Conservation (phyloP, 2,329 filamentous ascomycete genomes). For the Incumbomyces delicatus region DNA sequence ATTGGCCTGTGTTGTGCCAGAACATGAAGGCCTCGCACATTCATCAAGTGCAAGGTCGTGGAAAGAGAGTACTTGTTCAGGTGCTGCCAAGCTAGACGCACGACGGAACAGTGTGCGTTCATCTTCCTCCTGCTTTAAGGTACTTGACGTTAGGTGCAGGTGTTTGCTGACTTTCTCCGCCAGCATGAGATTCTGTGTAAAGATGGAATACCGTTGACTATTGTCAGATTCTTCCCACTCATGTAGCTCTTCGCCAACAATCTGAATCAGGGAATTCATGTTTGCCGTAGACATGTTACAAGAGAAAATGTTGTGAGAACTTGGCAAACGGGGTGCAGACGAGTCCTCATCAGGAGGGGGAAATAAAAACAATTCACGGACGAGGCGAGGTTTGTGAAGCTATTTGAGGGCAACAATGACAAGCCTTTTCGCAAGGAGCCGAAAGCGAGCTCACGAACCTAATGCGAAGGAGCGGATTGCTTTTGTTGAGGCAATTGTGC, state of each 20-base stretch:
- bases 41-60: not conserved
- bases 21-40: not conserved
- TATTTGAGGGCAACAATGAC: not conserved
- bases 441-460: not conserved
- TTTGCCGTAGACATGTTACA: not conserved
- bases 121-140: not conserved
- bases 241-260: conserved; percentile 3
- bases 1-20: not conserved
- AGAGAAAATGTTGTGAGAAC: not conserved
- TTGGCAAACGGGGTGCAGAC: no score
- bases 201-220: conserved; percentile 49
- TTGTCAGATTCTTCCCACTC: conserved; percentile 1
- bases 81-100: no score
- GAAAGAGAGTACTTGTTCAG: not conserved
- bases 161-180: conserved; percentile 11
- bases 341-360: not conserved
- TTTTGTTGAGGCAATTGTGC: not conserved
- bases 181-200: conserved; percentile 40
- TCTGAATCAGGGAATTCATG: conserved; percentile 1
- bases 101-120: no score
- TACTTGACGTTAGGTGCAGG: conserved; percentile 30
- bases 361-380: not conserved
- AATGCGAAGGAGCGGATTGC: conserved; percentile 4
- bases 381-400: not conserved
- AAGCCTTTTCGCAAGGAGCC: not conserved